phyloP scores from a whole-genome alignment of 441 rosid genomes.

The Adansonia rubrostipa region DNA sequence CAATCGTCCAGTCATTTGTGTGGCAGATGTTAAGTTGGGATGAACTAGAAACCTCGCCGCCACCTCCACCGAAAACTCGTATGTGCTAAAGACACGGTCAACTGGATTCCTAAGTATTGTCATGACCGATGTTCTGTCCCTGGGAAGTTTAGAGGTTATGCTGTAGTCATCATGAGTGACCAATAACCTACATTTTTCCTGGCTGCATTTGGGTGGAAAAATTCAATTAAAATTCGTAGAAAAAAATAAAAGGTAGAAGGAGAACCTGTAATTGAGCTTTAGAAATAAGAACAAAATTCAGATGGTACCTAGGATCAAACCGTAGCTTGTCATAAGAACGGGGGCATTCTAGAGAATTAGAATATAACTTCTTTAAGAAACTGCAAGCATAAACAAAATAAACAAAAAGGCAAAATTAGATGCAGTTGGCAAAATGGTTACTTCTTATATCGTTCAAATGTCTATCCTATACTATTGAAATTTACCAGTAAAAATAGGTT shows the following conservation, averaged over 20 bases:
- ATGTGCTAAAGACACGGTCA: constrained; percentile 87
- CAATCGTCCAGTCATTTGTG: constrained; percentile 64
- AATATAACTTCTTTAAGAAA: constrained; percentile 81
- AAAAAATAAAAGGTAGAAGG: background rate
- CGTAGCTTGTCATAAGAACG: constrained; percentile 91
- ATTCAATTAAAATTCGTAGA: constrained; percentile 22
- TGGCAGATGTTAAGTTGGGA: constrained; percentile 85
- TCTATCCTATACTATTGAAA: background rate
- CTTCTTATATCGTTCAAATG: background rate
- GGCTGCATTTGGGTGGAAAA: constrained; percentile 53
- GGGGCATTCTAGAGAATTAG: constrained; percentile 75
- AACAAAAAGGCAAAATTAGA: constrained; percentile 23
- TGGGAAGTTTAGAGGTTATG: constrained; percentile 81
- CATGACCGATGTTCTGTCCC: constrained; percentile 81
- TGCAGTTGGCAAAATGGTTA: background rate
- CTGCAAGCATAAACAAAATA: constrained; percentile 49
- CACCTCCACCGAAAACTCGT: constrained; percentile 94
- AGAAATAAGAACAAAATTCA: background rate
- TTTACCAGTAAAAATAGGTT: constrained; percentile 85
- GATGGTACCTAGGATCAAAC: constrained; percentile 78
- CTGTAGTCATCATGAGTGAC: constrained; percentile 96
- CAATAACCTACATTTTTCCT: constrained; percentile 75
- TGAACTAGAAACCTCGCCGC: constrained; percentile 96
- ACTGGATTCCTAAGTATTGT: constrained; percentile 91
- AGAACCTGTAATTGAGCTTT: background rate